Percentiles rank a stretch among this genome's conserved stretches.
These are phyloP conservation scores for Chaetothyriales sp. DNA, from an alignment of 2,329 filamentous ascomycete species.

Conservation along the genomic window DNA sequence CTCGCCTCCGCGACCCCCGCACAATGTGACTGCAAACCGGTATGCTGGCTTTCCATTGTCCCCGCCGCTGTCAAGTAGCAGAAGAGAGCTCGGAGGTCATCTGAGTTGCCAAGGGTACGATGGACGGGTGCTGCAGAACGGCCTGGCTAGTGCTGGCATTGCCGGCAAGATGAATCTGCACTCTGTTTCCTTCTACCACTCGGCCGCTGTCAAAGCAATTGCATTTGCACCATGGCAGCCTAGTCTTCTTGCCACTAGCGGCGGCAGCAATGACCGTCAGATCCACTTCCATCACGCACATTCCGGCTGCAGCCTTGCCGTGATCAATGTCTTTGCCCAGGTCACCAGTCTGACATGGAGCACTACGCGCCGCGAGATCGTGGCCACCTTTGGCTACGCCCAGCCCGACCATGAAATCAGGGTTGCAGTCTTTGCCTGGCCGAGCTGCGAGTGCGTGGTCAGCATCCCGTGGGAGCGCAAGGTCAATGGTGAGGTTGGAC, in stretches of 20 bases:
- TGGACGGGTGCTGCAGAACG: slow-evolving; percentile 6
- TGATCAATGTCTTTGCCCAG: slow-evolving; percentile 83
- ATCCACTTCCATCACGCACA: slow-evolving; percentile 90
- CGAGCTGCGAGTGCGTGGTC: slow-evolving; percentile 71
- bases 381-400: slow-evolving; percentile 84
- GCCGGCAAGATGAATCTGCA: slow-evolving; percentile 30
- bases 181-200: slow-evolving; percentile 62
- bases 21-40: background rate
- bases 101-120: background rate
- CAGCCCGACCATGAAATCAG: slow-evolving; percentile 80
- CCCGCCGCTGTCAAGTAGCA: background rate
- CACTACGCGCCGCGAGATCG: slow-evolving; percentile 70
- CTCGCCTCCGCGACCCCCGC: background rate
- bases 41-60: background rate
- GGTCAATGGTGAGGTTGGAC: slow-evolving; percentile 25
- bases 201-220: slow-evolving; percentile 87
- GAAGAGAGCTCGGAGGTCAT: background rate
- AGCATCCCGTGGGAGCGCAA: slow-evolving; percentile 60
- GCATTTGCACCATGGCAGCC: slow-evolving; percentile 93
- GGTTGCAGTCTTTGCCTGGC: slow-evolving; percentile 91
- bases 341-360: slow-evolving; percentile 91
- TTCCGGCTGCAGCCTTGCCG: slow-evolving; percentile 72
- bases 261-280: slow-evolving; percentile 84
- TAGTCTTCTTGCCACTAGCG: slow-evolving; percentile 75
- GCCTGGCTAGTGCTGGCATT: slow-evolving; percentile 11